Percentiles rank a stretch among this genome's conserved stretches.
Evolutionary conservation across 208 protist genomes (phyloP).

Genomic region (Crithidia acanthocephali): DNA sequence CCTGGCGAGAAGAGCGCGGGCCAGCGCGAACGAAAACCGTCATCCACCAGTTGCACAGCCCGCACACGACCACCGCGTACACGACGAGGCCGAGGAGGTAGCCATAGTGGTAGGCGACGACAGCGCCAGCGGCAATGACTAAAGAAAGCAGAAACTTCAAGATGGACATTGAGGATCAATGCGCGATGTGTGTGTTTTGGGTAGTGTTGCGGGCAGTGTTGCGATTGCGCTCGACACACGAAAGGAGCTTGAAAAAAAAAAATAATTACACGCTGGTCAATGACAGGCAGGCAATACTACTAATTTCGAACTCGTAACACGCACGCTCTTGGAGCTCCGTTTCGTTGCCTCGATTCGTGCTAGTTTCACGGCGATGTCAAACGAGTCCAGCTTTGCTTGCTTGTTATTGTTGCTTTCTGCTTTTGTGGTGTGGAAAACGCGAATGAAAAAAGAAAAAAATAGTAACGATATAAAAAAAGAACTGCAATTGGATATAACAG

Average conservation of each 20-base stretch:
- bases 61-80: constrained; percentile 41
- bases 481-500: too few relatives aligned
- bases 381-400: too few relatives aligned
- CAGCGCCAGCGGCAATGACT: constrained; percentile 25
- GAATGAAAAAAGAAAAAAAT: too few relatives aligned
- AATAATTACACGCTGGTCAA: background rate
- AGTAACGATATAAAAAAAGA: too few relatives aligned
- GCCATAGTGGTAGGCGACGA: constrained; percentile 26
- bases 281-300: too few relatives aligned
- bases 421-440: too few relatives aligned
- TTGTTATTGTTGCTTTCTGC: too few relatives aligned
- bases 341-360: too few relatives aligned
- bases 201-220: background rate
- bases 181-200: too few relatives aligned
- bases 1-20: constrained; percentile 67
- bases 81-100: constrained; percentile 41
- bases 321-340: background rate
- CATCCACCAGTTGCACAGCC: constrained; percentile 53
- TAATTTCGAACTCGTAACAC: too few relatives aligned
- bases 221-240: too few relatives aligned
- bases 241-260: background rate
- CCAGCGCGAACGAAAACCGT: constrained; percentile 51
- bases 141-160: constrained; percentile 16
- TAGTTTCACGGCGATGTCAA: too few relatives aligned
- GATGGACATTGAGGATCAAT: constrained; percentile 10